Conservation (phyloP, 805 yeast species). For the Lachancea thermotolerans region DNA sequence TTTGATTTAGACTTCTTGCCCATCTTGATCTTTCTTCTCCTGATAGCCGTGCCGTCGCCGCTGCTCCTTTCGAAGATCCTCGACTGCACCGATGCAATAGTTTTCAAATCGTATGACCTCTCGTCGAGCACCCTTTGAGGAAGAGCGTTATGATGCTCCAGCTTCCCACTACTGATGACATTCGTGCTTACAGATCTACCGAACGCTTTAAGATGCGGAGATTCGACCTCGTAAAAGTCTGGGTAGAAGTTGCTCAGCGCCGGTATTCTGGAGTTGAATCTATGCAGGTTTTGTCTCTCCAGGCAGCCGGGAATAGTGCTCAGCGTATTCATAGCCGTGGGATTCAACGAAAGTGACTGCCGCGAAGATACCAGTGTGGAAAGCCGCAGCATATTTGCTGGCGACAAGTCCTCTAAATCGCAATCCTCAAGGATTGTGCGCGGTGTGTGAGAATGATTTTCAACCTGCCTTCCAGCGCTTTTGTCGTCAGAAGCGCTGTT, state of each 20-base stretch:
- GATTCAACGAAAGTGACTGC: slow-evolving; percentile 67
- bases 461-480: slow-evolving; percentile 4
- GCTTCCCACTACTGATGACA: slow-evolving; percentile 3
- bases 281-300: slow-evolving; percentile 30
- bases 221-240: slow-evolving; percentile 1
- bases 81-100: slow-evolving; percentile 29
- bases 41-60: slow-evolving; percentile 23
- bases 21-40: slow-evolving; percentile 27
- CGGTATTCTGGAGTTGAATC: slow-evolving; percentile 29
- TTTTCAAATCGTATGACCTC: slow-evolving; percentile 19
- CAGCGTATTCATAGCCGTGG: slow-evolving; percentile 42
- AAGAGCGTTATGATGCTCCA: slow-evolving; percentile 20
- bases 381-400: slow-evolving; percentile 61
- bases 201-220: slow-evolving; percentile 4
- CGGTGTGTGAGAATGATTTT: slow-evolving; percentile 7
- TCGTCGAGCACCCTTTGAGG: slow-evolving; percentile 21
- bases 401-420: slow-evolving; percentile 42
- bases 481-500: slow-evolving; percentile 3
- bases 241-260: slow-evolving; percentile 24
- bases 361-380: slow-evolving; percentile 66
- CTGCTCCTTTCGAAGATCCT: slow-evolving; percentile 27
- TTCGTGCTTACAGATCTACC: slow-evolving; percentile 5
- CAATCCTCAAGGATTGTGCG: slow-evolving; percentile 21
- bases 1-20: slow-evolving; percentile 6
- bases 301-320: slow-evolving; percentile 31